Base-by-base conservation (phyloP, 495 filamentous ascomycete genomes). In the Hypoxylon fragiforme region DNA sequence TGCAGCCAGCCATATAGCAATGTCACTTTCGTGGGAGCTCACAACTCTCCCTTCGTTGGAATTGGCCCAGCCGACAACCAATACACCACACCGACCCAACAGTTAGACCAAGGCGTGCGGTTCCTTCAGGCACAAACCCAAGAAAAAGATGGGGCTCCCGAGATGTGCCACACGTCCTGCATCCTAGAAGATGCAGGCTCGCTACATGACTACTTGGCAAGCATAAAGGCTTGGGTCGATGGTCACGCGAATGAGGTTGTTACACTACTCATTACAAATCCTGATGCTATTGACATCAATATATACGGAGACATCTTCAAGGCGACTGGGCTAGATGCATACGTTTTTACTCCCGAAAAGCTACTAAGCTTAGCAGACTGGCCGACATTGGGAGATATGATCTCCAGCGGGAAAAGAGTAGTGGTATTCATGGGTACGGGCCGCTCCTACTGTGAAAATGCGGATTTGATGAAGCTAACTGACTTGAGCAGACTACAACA, bases 81-180 rank as follows among this genome's bases (percentile, higher is more conserved):
- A 64, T 70, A 72, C 2, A 68, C 84, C 7, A 67, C 72, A 15
- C 86, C 92, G 37, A 75, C 77, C 2, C 66, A 77, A n/a, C 89
- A 94, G 69, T 70, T 95, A 30, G 77, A 91, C 57, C 85, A 87
- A 58, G 90, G 90, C 5, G 73, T 94, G 52, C 85, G 90, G 38
- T 90, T 91, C 78, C 81, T 95, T 5, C 87, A 92, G 74, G 86
- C 85, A 47, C 86, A 94, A 70, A 82, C 81, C 3, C 89, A 92
- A 60, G 72, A 74, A 7, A 66, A 74, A n/a, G 61, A 74, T 41
- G 60, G 74, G 2, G 65, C 57, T 2, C 69, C 81, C 30, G 61
- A 75, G 35, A 72, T 82, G 45, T 85, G 82, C 61, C 82, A 91
- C 62, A 88, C 86, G 2, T 80, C 76, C 36, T 95, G 88, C 70